These are phyloP conservation scores for Salvia sclarea DNA, from an alignment of 305 asterid species.

Conservation along the genomic window DNA sequence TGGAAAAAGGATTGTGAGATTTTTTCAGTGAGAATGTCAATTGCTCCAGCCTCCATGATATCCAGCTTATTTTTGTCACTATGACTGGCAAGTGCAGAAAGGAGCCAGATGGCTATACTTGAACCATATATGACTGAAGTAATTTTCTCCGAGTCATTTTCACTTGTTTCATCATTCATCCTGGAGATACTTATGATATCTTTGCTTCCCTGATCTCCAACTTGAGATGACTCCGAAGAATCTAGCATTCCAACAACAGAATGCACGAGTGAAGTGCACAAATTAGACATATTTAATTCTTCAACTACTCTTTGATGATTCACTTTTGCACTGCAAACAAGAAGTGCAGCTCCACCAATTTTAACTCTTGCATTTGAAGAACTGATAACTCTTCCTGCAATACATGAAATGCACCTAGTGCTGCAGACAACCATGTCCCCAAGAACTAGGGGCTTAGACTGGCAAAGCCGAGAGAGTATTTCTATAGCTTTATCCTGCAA, in stretches of 20 bases:
- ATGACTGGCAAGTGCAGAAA: conserved; percentile 75
- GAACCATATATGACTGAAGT: conserved; percentile 76
- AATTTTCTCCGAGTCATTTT: conserved; percentile 46
- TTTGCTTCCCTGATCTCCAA: conserved; percentile 51
- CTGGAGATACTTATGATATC: conserved; percentile 71
- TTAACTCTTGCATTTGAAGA: conserved; percentile 64
- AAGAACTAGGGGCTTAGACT: conserved; percentile 68
- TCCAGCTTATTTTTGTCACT: conserved; percentile 70
- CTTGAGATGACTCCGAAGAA: conserved; percentile 51
- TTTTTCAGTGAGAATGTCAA: conserved; percentile 84
- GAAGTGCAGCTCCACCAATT: conserved; percentile 95
- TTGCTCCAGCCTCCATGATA: conserved; percentile 92
- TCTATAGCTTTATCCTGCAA: conserved; percentile 95
- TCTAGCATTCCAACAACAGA: conserved; percentile 84
- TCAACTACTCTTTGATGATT: conserved; percentile 77
- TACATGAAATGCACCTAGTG: conserved; percentile 72
- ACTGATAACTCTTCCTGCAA: conserved; percentile 71
- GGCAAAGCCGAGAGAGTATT: conserved; percentile 74
- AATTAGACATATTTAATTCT: conserved; percentile 66
- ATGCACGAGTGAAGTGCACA: conserved; percentile 66
- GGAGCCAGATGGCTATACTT: conserved; percentile 89
- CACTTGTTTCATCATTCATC: conserved; percentile 47
- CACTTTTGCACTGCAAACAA: conserved; percentile 80
- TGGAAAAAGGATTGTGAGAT: conserved; percentile 55
- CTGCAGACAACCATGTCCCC: conserved; percentile 68